Evolutionary conservation across 768 basidiomycete species (phyloP).

Genomic region (Mycena capillaripes): DNA sequence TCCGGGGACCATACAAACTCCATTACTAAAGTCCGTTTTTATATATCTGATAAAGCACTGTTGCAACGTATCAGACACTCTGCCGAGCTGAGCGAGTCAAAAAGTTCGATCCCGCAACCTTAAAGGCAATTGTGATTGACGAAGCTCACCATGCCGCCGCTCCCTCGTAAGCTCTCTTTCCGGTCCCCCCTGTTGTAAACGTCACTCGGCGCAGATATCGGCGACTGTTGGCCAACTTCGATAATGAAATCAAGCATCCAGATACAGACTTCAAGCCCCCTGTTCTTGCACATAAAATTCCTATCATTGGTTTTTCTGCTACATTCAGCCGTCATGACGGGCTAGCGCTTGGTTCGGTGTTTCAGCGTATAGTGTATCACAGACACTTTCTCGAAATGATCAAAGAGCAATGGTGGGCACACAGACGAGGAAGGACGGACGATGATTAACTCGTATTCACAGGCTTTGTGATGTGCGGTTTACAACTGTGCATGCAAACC

Average conservation of each 20-base stretch:
- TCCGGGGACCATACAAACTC: not conserved
- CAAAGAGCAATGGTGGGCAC: conserved; percentile 83
- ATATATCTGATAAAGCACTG: conserved; percentile 65
- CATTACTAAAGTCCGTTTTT: not conserved
- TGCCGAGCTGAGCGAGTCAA: conserved; percentile 71
- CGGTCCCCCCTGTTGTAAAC: not conserved
- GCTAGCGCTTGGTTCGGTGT: conserved; percentile 88
- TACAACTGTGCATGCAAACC: conserved; percentile 82
- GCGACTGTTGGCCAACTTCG: conserved; percentile 86
- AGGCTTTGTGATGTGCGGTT: conserved; percentile 92
- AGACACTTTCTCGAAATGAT: conserved; percentile 94
- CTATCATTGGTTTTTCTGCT: conserved; percentile 94
- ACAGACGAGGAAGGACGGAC: not conserved
- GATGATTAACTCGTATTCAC: not conserved
- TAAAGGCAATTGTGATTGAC: conserved; percentile 89
- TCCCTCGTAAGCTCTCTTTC: conserved; percentile 73
- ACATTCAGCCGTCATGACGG: conserved; percentile 96
- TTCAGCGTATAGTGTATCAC: conserved; percentile 94
- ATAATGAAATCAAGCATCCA: conserved; percentile 72
- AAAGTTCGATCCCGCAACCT: conserved; percentile 77
- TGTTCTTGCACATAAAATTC: conserved; percentile 65
- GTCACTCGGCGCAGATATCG: conserved; percentile 69
- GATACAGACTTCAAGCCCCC: conserved; percentile 57
- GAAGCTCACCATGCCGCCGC: conserved; percentile 98
- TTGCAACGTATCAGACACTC: conserved; percentile 92